Evolutionary conservation across 805 yeast species (phyloP), one percentile per base, ranked within the genome.

Genomic region (Candida mattraensis): DNA sequence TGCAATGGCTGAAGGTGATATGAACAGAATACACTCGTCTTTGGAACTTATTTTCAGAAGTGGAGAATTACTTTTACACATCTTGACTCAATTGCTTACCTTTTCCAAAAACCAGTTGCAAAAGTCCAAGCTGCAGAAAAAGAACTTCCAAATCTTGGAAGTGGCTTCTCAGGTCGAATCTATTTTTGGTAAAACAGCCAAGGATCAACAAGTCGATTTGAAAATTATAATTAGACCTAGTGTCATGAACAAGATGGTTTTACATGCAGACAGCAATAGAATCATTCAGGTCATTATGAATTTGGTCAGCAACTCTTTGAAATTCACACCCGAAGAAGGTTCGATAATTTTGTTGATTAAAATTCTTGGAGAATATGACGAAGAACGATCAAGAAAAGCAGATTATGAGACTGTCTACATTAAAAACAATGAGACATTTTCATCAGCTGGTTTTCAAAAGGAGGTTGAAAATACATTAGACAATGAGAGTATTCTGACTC

Each of bases 271-370:
- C 60, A 78, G 93, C 7, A 88, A 87, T 59, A 70, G 98, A 55
- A 85, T 93, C 26, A 77, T 87, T 37, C 99, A 91, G 59, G 83
- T 93, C 32, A 80, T 91, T 5, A 88, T 91, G 89, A 93, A 93
- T 53, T 67, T 93, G 37, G 93, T 91, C 7, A 83, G 94, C 12
- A 91, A 93, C 61, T 80, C 95, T 0, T 67, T 93, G 50, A 93
- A 93, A 58, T 93, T 93, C 52, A 89, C 98, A 0, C 96, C 96
- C 0, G 83, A 80, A 12, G 86, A 87, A 40, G 98, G 97, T 2
- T 71, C 74, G 11, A 94, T 89, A 9, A 70, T 71, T 18, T 86
- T 87, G 7, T 56, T 69, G 1, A 74, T 83, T 45, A 73, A 68
- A 43, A 57, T 82, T n/a, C 37, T 82, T 13, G 93, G 93, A 24